These are phyloP conservation scores for Volutella citrinella DNA, from an alignment of 2,329 filamentous ascomycete genomes.

Conservation along the genomic window DNA sequence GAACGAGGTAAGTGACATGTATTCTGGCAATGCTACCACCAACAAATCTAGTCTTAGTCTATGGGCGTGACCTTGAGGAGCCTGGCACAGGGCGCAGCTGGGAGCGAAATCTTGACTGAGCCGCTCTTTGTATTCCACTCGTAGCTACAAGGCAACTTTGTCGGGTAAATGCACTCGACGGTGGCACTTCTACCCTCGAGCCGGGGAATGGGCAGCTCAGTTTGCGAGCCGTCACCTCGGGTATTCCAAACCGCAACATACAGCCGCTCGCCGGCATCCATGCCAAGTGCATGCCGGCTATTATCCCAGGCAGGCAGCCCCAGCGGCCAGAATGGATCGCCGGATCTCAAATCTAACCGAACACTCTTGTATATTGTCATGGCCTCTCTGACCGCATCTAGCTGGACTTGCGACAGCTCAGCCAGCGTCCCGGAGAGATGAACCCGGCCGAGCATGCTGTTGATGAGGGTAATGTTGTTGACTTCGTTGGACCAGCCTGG, in stretches of 20 bases:
- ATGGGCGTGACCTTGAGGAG: too few relatives aligned
- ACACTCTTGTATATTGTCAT: conserved; percentile 29
- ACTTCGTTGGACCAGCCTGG: conserved; percentile 28
- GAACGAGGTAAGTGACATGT: too few relatives aligned
- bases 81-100: too few relatives aligned
- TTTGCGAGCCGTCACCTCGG: too few relatives aligned
- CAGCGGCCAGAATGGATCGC: conserved; percentile 31
- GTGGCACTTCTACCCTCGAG: too few relatives aligned
- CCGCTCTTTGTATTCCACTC: too few relatives aligned
- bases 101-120: too few relatives aligned
- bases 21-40: too few relatives aligned
- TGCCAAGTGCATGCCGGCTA: conserved; percentile 28
- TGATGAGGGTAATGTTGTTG: conserved; percentile 33
- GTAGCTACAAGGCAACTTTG: too few relatives aligned
- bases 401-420: conserved; percentile 18
- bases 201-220: too few relatives aligned
- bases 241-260: conserved; percentile 16
- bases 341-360: conserved; percentile 15
- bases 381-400: conserved; percentile 24
- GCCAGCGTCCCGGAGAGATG: conserved; percentile 31
- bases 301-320: conserved; percentile 31
- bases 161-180: too few relatives aligned
- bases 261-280: conserved; percentile 10
- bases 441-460: conserved; percentile 29
- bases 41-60: too few relatives aligned